Evolutionary conservation across 164 flowering plant genomes (phyloP).

Genomic region (Tetrastigma voinierianum): DNA sequence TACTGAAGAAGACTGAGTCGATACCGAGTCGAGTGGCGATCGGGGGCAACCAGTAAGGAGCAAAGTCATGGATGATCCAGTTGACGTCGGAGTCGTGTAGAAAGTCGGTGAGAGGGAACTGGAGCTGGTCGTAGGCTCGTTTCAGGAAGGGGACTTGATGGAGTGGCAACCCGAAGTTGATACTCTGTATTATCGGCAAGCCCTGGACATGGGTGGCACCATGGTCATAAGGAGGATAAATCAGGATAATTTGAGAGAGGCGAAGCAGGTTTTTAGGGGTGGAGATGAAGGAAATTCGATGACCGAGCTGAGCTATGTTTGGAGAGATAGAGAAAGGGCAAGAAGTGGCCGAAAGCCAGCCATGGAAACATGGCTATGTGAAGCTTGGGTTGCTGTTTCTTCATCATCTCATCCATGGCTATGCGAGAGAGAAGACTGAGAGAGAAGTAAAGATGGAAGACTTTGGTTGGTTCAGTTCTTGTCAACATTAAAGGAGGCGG

Average conservation of each 20-base stretch:
- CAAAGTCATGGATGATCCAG: slow-evolving; percentile 59
- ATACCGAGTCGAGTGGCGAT: slow-evolving; percentile 34
- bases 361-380: slow-evolving; percentile 62
- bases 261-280: slow-evolving; percentile 53
- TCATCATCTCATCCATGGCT: too few relatives aligned
- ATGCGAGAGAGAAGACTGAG: too few relatives aligned
- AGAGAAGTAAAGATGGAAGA: too few relatives aligned
- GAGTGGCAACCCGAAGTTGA: slow-evolving; percentile 42
- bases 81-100: slow-evolving; percentile 31
- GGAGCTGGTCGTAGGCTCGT: slow-evolving; percentile 39
- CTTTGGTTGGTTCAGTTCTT: too few relatives aligned
- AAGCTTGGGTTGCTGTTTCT: not conserved
- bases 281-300: slow-evolving; percentile 45
- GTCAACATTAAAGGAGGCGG: too few relatives aligned
- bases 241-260: slow-evolving; percentile 29
- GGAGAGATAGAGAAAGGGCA: slow-evolving; percentile 48
- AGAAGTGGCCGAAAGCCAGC: slow-evolving; percentile 63
- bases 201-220: slow-evolving; percentile 18
- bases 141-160: slow-evolving; percentile 31
- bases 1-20: slow-evolving; percentile 28
- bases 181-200: slow-evolving; percentile 37
- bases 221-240: slow-evolving; percentile 18
- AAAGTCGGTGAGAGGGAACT: slow-evolving; percentile 19
- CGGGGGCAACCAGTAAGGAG: slow-evolving; percentile 54
- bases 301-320: slow-evolving; percentile 43